Evolutionary conservation across 2,329 filamentous ascomycete genomes (phyloP).

Genomic region (Fusarium brachygibbosum): DNA sequence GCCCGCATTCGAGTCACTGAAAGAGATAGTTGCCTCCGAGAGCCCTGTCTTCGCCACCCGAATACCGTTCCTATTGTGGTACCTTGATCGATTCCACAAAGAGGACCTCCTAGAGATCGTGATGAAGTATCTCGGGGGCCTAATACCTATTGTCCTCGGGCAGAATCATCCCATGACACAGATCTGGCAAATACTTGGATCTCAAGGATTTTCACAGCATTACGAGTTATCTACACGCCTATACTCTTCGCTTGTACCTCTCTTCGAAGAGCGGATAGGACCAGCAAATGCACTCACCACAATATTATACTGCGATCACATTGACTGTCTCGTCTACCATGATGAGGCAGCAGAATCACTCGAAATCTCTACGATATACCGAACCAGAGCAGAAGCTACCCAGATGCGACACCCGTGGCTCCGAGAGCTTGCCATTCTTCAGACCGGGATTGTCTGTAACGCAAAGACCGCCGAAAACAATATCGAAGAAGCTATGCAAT

Average conservation of each 20-base stretch:
- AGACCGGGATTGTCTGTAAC: constrained; percentile 50
- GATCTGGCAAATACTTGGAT: constrained; percentile 52
- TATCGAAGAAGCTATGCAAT: constrained; percentile 50
- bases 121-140: constrained; percentile 50
- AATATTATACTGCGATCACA: constrained; percentile 53
- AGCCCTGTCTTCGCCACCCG: constrained; percentile 53
- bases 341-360: constrained; percentile 48
- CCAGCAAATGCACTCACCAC: constrained; percentile 53
- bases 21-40: constrained; percentile 52
- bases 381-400: constrained; percentile 49
- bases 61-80: constrained; percentile 55
- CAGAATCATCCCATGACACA: constrained; percentile 49
- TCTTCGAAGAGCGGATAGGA: constrained; percentile 51
- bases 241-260: constrained; percentile 51
- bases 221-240: constrained; percentile 52
- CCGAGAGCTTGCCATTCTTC: constrained; percentile 51
- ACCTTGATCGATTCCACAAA: constrained; percentile 53
- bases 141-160: constrained; percentile 52
- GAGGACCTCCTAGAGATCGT: constrained; percentile 52
- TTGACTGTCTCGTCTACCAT: constrained; percentile 52
- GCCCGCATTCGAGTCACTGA: constrained; percentile 54
- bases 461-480: constrained; percentile 50
- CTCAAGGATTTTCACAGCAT: constrained; percentile 52
- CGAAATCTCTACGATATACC: constrained; percentile 49
- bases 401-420: constrained; percentile 51